Evolutionary conservation across 257 asterid genomes (phyloP).

Genomic region (Catharanthus roseus): DNA sequence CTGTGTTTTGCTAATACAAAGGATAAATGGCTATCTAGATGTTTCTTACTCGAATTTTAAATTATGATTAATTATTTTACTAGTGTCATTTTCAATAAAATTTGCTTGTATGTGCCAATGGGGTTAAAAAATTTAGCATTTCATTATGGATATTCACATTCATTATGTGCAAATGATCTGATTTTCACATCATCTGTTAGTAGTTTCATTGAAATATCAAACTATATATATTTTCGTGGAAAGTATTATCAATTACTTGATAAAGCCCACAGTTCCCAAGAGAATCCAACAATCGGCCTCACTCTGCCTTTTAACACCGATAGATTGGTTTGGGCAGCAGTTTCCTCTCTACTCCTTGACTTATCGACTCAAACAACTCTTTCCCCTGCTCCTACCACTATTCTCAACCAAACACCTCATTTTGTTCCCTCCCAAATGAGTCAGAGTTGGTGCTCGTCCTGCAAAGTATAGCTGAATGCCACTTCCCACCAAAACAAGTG

Average conservation of each 20-base stretch:
- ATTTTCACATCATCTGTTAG: not conserved
- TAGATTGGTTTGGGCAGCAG: not conserved
- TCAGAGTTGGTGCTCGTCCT: not conserved
- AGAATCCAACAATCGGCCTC: no score
- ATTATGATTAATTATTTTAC: not conserved
- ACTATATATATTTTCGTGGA: no score
- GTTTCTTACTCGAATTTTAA: not conserved
- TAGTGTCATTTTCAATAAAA: not conserved
- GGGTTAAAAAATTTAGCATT: not conserved
- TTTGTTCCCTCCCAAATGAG: not conserved
- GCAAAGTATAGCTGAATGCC: not conserved
- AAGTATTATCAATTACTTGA: not conserved
- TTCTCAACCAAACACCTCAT: not conserved
- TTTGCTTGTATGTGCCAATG: not conserved
- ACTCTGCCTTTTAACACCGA: no score
- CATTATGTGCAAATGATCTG: not conserved
- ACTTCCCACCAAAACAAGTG: not conserved
- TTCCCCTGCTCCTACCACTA: not conserved
- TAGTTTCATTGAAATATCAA: not conserved
- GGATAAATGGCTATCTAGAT: not conserved
- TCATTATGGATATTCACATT: not conserved
- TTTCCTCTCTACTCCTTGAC: not conserved
- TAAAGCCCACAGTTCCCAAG: not conserved
- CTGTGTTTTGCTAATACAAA: not conserved
- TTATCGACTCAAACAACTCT: not conserved